Percentiles rank a stretch among this genome's conserved stretches.
Evolutionary conservation across 2,329 filamentous ascomycete genomes (phyloP).

Genomic region (Thelonectria blattea): DNA sequence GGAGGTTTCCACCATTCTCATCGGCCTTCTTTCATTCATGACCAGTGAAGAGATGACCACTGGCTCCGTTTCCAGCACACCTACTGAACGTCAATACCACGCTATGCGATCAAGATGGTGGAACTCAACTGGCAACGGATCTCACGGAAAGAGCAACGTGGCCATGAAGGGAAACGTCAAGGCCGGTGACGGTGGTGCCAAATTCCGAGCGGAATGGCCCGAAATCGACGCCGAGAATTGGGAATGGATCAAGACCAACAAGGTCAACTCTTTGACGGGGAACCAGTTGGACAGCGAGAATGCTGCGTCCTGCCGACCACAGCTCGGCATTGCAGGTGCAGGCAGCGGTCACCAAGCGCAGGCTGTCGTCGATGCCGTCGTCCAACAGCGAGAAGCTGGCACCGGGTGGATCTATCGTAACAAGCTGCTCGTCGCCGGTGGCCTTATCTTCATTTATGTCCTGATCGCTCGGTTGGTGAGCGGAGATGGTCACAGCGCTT

Average conservation of each 20-base stretch:
- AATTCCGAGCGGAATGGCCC: slow-evolving; percentile 89
- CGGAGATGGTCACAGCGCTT: slow-evolving; percentile 42
- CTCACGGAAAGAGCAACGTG: slow-evolving; percentile 60
- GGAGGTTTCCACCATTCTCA: slow-evolving; percentile 96
- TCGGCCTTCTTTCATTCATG: slow-evolving; percentile 96
- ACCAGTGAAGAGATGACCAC: slow-evolving; percentile 99
- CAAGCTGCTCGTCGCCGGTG: slow-evolving; percentile 75
- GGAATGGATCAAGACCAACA: slow-evolving; percentile 86
- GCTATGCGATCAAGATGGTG: slow-evolving; percentile 87
- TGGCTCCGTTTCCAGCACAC: slow-evolving; percentile 79
- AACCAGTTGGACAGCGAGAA: slow-evolving; percentile 58
- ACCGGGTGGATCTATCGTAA: slow-evolving; percentile 83
- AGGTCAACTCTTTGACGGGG: slow-evolving; percentile 80
- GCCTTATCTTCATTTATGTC: slow-evolving; percentile 80
- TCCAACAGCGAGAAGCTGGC: slow-evolving; percentile 77
- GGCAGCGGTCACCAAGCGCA: slow-evolving; percentile 66
- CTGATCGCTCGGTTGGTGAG: slow-evolving; percentile 77
- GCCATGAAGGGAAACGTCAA: slow-evolving; percentile 79
- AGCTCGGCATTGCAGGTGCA: slow-evolving; percentile 64
- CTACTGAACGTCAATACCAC: slow-evolving; percentile 77
- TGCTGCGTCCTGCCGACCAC: slow-evolving; percentile 58
- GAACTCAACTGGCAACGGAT: slow-evolving; percentile 93
- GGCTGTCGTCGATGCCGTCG: slow-evolving; percentile 78
- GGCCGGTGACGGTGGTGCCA: slow-evolving; percentile 88
- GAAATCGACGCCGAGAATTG: slow-evolving; percentile 89